Percentiles rank a stretch among this genome's conserved stretches.
These are phyloP conservation scores for Auxenochlorella pyrenoidosa DNA, from an alignment of 139 green algal genomes.

Conservation along the genomic window DNA sequence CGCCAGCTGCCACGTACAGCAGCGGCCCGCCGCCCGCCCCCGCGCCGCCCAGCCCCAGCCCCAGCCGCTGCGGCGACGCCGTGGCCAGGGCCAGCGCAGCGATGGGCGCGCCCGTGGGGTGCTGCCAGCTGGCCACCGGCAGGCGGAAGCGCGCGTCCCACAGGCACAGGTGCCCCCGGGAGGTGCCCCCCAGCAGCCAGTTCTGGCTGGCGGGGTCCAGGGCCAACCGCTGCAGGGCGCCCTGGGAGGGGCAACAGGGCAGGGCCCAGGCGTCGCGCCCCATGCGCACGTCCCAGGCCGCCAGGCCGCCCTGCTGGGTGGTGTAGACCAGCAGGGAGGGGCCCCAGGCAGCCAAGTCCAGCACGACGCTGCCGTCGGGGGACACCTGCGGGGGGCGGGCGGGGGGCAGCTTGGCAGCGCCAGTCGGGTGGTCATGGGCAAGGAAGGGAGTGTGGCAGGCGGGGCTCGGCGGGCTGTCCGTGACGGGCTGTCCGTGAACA, in stretches of 20 bases:
- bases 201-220: conserved; percentile 53
- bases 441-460: background rate
- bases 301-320: conserved; percentile 76
- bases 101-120: conserved; percentile 47
- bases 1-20: conserved; percentile 77
- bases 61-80: conserved; percentile 54
- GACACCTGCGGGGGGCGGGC: conserved; percentile 40
- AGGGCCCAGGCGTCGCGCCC: conserved; percentile 69
- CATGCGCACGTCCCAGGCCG: conserved; percentile 79
- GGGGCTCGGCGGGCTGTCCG: background rate
- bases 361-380: conserved; percentile 58
- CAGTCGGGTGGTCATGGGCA: background rate
- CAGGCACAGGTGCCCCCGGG: conserved; percentile 65
- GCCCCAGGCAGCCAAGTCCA: conserved; percentile 69
- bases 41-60: conserved; percentile 37
- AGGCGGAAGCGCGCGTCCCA: conserved; percentile 89
- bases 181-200: conserved; percentile 80
- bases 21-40: conserved; percentile 57
- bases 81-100: conserved; percentile 64
- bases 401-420: background rate
- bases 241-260: conserved; percentile 46
- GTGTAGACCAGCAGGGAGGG: conserved; percentile 70
- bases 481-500: no score
- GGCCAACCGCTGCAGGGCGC: conserved; percentile 63
- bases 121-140: conserved; percentile 44